Percentiles rank a stretch among this genome's conserved stretches.
phyloP scores from a whole-genome alignment of 1,284 basidiomycete genomes.

The Wolfiporia cocos region DNA sequence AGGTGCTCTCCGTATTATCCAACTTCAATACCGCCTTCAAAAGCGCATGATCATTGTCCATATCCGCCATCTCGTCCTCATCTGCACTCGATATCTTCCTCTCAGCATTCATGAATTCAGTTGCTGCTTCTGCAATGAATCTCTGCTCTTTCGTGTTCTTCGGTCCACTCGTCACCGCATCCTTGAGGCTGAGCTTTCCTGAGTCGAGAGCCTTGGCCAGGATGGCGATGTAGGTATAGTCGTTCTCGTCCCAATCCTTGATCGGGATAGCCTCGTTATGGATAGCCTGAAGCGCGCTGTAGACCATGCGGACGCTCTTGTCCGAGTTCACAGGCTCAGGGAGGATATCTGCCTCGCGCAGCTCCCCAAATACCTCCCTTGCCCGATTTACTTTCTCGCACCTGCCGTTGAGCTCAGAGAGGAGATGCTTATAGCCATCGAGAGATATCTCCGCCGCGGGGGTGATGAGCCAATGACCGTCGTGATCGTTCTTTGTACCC shows the following conservation, averaged over 20 bases:
- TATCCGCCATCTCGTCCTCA: background rate
- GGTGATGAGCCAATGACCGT: background rate
- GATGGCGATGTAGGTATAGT: background rate
- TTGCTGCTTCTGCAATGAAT: background rate
- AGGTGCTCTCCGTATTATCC: background rate
- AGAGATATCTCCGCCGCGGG: background rate
- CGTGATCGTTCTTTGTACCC: background rate
- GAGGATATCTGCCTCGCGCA: background rate
- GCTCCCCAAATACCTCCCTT: too few species aligned
- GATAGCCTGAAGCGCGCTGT: background rate
- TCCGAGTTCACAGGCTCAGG: background rate
- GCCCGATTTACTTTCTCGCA: too few species aligned
- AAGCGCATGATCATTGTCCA: conserved; percentile 1
- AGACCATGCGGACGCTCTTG: background rate
- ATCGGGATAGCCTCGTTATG: background rate
- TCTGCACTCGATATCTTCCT: background rate
- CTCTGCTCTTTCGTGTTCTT: background rate
- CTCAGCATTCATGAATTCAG: background rate
- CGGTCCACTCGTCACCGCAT: background rate
- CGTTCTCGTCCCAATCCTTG: conserved; percentile 1
- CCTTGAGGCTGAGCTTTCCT: background rate
- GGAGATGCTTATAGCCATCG: background rate
- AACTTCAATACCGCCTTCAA: background rate
- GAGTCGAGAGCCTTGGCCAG: background rate
- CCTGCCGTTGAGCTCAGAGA: background rate